These are phyloP conservation scores for Bruguiera hainesii DNA, from an alignment of 441 rosid genomes.

Conservation along the genomic window DNA sequence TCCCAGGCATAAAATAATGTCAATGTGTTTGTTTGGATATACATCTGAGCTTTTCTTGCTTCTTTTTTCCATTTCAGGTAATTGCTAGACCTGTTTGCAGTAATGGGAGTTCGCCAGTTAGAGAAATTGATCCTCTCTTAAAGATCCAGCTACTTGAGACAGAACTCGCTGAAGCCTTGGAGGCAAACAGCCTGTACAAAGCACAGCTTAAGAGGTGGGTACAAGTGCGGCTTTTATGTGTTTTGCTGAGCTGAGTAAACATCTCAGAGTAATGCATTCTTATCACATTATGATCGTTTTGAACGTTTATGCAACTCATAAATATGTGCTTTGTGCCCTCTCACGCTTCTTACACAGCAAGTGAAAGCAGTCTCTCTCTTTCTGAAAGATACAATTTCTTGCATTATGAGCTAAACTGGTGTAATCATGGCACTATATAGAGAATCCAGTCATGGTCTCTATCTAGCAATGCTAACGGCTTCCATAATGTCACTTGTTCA, in stretches of 20 bases:
- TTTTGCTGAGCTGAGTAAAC: too few species aligned
- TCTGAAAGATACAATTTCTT: too few species aligned
- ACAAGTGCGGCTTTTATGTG: neutral
- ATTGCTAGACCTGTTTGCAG: constrained; percentile 15
- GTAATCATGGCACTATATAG: neutral
- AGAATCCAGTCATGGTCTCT: neutral
- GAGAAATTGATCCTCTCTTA: constrained; percentile 29
- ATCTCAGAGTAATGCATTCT: too few species aligned
- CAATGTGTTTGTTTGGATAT: neutral
- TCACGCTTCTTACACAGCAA: too few species aligned
- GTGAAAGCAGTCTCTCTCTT: too few species aligned
- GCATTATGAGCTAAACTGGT: too few species aligned
- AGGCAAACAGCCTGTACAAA: constrained; percentile 50
- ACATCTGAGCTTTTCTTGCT: neutral
- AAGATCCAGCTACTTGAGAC: constrained; percentile 45
- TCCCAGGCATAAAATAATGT: neutral
- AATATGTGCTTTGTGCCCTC: too few species aligned
- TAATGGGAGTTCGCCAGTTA: constrained; percentile 17
- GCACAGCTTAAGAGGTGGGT: constrained; percentile 50
- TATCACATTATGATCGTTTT: too few species aligned
- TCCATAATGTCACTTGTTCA: constrained; percentile 23
- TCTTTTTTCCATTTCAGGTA: constrained; percentile 29
- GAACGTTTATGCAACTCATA: too few species aligned
- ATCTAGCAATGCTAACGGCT: constrained; percentile 6
- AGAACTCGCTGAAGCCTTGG: constrained; percentile 50